Percentiles rank a stretch among this genome's conserved stretches.
These are phyloP conservation scores for Effrenium voratum DNA, from an alignment of 73 alveolate genomes.

Conservation along the genomic window DNA sequence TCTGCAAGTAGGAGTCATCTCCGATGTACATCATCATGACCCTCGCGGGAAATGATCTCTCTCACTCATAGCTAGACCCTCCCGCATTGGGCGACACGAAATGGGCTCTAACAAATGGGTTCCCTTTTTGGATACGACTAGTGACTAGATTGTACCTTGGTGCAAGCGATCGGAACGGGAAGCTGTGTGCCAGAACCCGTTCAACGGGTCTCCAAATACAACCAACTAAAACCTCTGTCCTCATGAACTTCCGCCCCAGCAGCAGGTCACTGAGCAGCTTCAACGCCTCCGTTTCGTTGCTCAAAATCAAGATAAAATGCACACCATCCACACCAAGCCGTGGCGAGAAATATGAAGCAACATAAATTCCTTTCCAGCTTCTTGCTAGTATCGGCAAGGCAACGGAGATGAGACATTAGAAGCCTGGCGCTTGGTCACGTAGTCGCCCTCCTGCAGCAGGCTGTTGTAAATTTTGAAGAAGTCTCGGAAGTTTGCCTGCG, in stretches of 20 bases:
- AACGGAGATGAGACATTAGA: neutral
- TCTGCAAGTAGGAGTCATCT: constrained; percentile 68
- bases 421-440: constrained; percentile 83
- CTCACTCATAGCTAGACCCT: too few species aligned
- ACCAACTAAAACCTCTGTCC: too few species aligned
- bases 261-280: constrained; percentile 71
- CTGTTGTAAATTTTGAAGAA: constrained; percentile 53
- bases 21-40: constrained; percentile 73
- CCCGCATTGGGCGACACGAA: too few species aligned
- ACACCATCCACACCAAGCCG: too few species aligned
- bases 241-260: constrained; percentile 74
- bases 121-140: too few species aligned
- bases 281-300: too few species aligned
- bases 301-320: too few species aligned
- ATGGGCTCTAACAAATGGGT: too few species aligned
- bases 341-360: neutral
- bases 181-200: too few species aligned
- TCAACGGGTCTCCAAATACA: too few species aligned
- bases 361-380: neutral
- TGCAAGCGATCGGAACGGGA: too few species aligned
- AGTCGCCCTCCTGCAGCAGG: constrained; percentile 72
- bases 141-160: too few species aligned
- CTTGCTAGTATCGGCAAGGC: neutral
- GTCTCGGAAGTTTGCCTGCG: constrained; percentile 58
- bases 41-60: constrained; percentile 38